These are phyloP conservation scores for Leptographium lundbergii DNA, from an alignment of 2,329 filamentous ascomycete genomes.

Conservation along the genomic window DNA sequence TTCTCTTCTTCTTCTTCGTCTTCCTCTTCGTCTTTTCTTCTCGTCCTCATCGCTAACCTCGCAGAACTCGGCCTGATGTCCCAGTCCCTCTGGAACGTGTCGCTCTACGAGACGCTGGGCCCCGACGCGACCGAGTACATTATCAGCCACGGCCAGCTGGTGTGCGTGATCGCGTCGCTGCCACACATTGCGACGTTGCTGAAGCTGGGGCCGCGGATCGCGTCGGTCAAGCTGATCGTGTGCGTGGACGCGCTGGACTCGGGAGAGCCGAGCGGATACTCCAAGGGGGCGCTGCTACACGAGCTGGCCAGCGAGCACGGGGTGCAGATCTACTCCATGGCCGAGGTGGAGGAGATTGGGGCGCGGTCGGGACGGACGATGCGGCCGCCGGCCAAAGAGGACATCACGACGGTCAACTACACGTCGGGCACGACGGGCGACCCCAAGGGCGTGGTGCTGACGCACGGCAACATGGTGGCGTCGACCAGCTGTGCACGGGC, in stretches of 20 bases:
- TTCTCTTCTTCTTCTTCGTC: too few species aligned
- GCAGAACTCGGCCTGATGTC: conserved; percentile 76
- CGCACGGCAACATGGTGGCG: conserved; percentile 68
- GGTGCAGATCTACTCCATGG: conserved; percentile 66
- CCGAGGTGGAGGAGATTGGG: conserved; percentile 72
- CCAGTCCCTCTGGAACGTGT: conserved; percentile 79
- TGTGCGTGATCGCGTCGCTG: conserved; percentile 65
- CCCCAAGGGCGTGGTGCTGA: conserved; percentile 74
- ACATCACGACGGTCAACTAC: conserved; percentile 83
- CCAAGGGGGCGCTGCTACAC: conserved; percentile 68
- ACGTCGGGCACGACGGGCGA: conserved; percentile 75
- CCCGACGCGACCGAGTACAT: conserved; percentile 90
- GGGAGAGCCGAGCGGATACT: conserved; percentile 63
- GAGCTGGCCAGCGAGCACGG: conserved; percentile 62
- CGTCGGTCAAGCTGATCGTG: conserved; percentile 75
- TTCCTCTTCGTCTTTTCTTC: background rate
- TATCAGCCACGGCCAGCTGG: conserved; percentile 74
- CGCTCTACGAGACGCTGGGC: conserved; percentile 91
- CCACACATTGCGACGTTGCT: conserved; percentile 71
- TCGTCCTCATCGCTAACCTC: background rate
- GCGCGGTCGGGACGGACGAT: conserved; percentile 54
- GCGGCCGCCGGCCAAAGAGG: conserved; percentile 58
- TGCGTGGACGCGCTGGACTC: conserved; percentile 72
- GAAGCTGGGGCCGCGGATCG: conserved; percentile 64
- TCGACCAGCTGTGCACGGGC: conserved; percentile 51